Percentiles rank a stretch among this genome's conserved stretches.
These are phyloP conservation scores for Echites panduratus DNA, from an alignment of 257 asterid species.

Conservation along the genomic window DNA sequence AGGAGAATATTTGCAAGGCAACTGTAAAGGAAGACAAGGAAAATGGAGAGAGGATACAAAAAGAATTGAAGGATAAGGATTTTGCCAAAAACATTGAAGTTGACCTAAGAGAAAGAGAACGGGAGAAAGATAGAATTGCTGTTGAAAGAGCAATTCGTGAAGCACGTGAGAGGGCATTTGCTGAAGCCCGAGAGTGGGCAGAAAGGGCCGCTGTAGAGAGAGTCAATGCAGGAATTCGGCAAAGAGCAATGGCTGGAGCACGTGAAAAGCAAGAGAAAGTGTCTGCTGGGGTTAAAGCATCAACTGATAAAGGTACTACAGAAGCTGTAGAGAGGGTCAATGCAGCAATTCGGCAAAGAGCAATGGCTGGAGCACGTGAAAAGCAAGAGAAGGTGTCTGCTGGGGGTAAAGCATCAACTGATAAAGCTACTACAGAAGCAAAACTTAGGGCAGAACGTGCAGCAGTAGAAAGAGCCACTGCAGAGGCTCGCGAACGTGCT, in stretches of 20 bases:
- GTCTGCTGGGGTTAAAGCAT: slow-evolving; percentile 32
- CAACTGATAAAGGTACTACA: slow-evolving; percentile 43
- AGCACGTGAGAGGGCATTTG: slow-evolving; percentile 97
- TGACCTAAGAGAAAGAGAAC: slow-evolving; percentile 61
- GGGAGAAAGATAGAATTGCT: slow-evolving; percentile 68
- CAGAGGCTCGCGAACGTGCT: slow-evolving; percentile 98
- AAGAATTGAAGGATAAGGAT: slow-evolving; percentile 30
- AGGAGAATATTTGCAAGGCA: slow-evolving; percentile 27
- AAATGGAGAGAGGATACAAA: slow-evolving; percentile 31
- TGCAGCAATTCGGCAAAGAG: slow-evolving; percentile 70
- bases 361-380: slow-evolving; percentile 60
- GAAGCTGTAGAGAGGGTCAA: slow-evolving; percentile 89
- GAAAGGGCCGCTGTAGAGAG: slow-evolving; percentile 86
- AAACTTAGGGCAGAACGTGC: slow-evolving; percentile 90
- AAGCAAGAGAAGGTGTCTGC: slow-evolving; percentile 54
- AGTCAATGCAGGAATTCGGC: slow-evolving; percentile 77
- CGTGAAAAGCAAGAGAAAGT: slow-evolving; percentile 58
- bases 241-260: slow-evolving; percentile 63
- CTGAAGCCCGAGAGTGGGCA: slow-evolving; percentile 91
- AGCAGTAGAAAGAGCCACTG: slow-evolving; percentile 93
- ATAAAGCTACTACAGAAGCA: slow-evolving; percentile 56
- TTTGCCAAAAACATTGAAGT: slow-evolving; percentile 50
- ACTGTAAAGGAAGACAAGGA: slow-evolving; percentile 30
- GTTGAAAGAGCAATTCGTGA: slow-evolving; percentile 93
- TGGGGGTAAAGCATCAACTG: slow-evolving; percentile 32